phyloP scores from a whole-genome alignment of 352 stramenopile genomes.

The Phytophthora citrophthora region DNA sequence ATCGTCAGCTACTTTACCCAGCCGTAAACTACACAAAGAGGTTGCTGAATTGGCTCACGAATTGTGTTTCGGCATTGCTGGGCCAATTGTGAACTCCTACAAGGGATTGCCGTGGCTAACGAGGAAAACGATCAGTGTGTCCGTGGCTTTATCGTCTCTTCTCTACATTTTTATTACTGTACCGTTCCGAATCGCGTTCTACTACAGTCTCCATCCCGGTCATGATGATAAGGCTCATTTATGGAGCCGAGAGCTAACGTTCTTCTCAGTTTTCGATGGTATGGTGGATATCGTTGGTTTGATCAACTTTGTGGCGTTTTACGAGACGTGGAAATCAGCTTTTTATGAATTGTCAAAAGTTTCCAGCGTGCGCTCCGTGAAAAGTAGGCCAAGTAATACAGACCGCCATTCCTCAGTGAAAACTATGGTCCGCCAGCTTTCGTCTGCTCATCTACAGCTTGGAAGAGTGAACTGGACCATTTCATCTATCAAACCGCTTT shows the following conservation, averaged over 20 bases:
- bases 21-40: not conserved
- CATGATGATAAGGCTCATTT: not conserved
- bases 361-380: slow-evolving; percentile 51
- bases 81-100: slow-evolving; percentile 7
- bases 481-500: slow-evolving; percentile 37
- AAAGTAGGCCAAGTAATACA: slow-evolving; percentile 37
- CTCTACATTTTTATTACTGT: slow-evolving; percentile 33
- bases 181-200: slow-evolving; percentile 29
- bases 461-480: slow-evolving; percentile 56
- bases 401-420: slow-evolving; percentile 2
- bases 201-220: slow-evolving; percentile 13
- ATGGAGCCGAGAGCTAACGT: slow-evolving; percentile 54
- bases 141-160: slow-evolving; percentile 11
- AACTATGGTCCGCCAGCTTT: not conserved
- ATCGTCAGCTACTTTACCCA: not conserved
- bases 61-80: not conserved
- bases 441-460: slow-evolving; percentile 12
- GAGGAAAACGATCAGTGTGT: slow-evolving; percentile 18
- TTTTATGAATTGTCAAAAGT: slow-evolving; percentile 53
- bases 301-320: slow-evolving; percentile 53
- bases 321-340: slow-evolving; percentile 38
- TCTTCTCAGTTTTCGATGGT: slow-evolving; percentile 46
- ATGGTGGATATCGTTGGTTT: slow-evolving; percentile 53
- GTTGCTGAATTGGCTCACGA: not conserved
- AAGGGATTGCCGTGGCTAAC: slow-evolving; percentile 17